These are phyloP conservation scores for Ganoderma meredithae DNA, from an alignment of 1,284 basidiomycete genomes.

Conservation along the genomic window DNA sequence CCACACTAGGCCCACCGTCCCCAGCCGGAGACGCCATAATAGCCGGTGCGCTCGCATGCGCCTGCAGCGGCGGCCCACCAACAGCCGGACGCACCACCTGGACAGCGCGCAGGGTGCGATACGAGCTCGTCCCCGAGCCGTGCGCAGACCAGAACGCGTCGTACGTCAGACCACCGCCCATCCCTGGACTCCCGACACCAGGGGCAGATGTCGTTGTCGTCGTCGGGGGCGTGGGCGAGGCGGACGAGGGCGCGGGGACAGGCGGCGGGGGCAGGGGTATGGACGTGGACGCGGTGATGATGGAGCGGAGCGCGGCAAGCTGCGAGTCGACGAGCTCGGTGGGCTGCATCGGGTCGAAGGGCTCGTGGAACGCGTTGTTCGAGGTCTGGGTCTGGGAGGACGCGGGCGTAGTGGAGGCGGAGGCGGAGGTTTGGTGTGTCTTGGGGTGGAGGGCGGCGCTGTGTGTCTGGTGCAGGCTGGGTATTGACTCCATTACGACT, in stretches of 20 bases:
- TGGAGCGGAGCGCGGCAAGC: conserved; percentile 31
- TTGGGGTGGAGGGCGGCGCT: conserved; percentile 5
- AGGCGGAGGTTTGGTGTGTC: conserved; percentile 5
- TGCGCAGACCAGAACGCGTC: conserved; percentile 73
- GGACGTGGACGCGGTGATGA: conserved; percentile 28
- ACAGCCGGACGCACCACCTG: conserved; percentile 5
- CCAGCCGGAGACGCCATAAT: conserved; percentile 3
- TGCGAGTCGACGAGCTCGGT: conserved; percentile 32
- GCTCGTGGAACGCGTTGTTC: conserved; percentile 24
- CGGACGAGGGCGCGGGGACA: not conserved
- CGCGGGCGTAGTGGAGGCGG: not conserved
- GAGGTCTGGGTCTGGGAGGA: conserved; percentile 5
- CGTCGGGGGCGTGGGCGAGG: conserved; percentile 14
- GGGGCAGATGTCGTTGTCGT: too few species aligned
- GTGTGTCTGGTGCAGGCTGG: conserved; percentile 26
- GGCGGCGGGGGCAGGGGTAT: conserved; percentile 23
- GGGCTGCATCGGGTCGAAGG: conserved; percentile 34
- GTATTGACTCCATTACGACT: conserved; percentile 24
- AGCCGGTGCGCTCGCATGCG: conserved; percentile 26
- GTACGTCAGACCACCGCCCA: conserved; percentile 53
- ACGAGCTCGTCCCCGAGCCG: conserved; percentile 37
- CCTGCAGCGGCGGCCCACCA: conserved; percentile 15
- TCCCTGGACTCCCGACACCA: conserved; percentile 9
- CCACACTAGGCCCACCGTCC: not conserved
- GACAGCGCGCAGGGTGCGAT: conserved; percentile 17